Base-by-base conservation (phyloP, 495 filamentous ascomycete genomes). In the Penicillium goetzii region DNA sequence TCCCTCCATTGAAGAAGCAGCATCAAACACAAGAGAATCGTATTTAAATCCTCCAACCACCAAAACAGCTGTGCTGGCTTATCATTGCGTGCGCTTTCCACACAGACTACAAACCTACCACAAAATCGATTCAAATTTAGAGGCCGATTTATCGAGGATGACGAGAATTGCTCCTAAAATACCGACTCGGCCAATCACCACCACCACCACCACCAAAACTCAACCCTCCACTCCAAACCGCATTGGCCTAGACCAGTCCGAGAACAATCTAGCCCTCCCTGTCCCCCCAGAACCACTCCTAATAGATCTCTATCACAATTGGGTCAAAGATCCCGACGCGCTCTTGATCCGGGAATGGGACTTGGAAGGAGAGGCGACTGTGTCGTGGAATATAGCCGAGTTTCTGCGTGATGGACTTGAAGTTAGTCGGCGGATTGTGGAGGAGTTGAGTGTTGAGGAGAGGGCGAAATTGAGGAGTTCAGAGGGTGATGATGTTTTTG, bases 221-320 rank as follows among this genome's bases (percentile, higher is more conserved):
- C 17, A 41, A 15, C 25, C 30, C 21, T 6, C 23, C 17, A 26
- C 6, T 30, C 33, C 50, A 1, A 19, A 0, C 50, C 3, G 47
- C 19, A 26, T 26, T 17, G 5, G 3, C 21, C 47, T 7, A 26
- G 19, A 17, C 6, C 3, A 26, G 19, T 23, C 47, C 8, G 5
- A 12, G 3, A 26, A 17, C 9, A 1, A 26, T 6, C 25, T 2
- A 6, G 6, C 51, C 5, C 52, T 23, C 25, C 9, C 52, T 1
- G 7, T 55, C 8, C 8, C 28, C 0, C 52, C 52, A 7, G 52
- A 34, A 36, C 52, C 30, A 15, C 36, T 21, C 15, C 10, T 55
- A n/a, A 55, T 55, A 28, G 52, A 55, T 12, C 30, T 55, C 12
- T 32, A 36, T 14, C 15, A 32, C 52, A 26, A 33, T 33, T 53